Percentiles rank a stretch among this genome's conserved stretches.
Evolutionary conservation across 495 filamentous ascomycete genomes (phyloP).

Genomic region (Podospora appendiculata): DNA sequence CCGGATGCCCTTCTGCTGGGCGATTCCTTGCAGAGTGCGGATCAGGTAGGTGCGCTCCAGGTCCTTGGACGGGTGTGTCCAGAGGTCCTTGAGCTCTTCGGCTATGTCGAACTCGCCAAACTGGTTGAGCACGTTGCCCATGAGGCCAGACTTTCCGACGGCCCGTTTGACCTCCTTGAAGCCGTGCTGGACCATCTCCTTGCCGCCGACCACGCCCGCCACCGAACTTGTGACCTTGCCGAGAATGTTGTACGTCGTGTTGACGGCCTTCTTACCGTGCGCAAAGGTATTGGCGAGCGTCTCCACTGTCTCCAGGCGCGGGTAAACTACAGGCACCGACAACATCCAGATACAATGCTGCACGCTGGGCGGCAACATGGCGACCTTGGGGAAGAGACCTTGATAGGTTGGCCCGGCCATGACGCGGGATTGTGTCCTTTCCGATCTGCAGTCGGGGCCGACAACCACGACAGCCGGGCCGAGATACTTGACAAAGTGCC

Average conservation of each 20-base stretch:
- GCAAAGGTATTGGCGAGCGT: conserved; percentile 80
- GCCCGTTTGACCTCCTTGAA: conserved; percentile 94
- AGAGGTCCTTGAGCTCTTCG: conserved; percentile 90
- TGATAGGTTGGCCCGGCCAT: conserved; percentile 96
- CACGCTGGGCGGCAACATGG: conserved; percentile 80
- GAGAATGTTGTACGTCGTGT: conserved; percentile 86
- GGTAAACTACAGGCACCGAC: conserved; percentile 84
- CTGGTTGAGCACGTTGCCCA: conserved; percentile 88
- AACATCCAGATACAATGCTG: conserved; percentile 97
- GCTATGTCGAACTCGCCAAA: conserved; percentile 96
- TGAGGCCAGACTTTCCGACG: conserved; percentile 87
- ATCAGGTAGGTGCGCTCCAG: conserved; percentile 95
- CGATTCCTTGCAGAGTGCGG: conserved; percentile 87
- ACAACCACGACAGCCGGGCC: conserved; percentile 86
- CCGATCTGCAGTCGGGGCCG: conserved; percentile 83
- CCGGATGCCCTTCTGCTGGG: conserved; percentile 84
- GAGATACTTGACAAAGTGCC: conserved; percentile 97
- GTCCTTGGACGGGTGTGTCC: conserved; percentile 98
- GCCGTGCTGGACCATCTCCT: conserved; percentile 80
- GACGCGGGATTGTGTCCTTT: conserved; percentile 83
- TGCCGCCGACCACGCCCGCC: conserved; percentile 89
- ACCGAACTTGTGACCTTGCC: conserved; percentile 92
- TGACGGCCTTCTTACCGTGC: conserved; percentile 94
- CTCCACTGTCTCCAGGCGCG: conserved; percentile 84
- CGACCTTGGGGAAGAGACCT: conserved; percentile 91